Evolutionary conservation across 2,329 filamentous ascomycete species (phyloP).

Genomic region (Exophiala oligosperma): DNA sequence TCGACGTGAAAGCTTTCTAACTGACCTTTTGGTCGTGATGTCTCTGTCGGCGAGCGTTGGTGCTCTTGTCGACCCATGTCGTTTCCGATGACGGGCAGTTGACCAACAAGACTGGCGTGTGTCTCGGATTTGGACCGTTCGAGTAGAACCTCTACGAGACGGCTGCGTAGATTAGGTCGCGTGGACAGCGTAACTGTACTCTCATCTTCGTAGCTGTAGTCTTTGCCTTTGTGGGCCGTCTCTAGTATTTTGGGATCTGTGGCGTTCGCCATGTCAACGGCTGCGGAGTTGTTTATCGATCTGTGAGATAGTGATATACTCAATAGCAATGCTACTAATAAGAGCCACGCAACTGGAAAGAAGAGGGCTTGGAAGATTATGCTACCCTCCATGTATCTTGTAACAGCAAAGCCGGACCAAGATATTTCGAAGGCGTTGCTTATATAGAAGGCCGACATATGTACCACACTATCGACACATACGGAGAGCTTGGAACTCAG

Average conservation of each 20-base stretch:
- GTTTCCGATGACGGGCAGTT: neutral
- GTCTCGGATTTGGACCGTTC: neutral
- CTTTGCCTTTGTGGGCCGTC: neutral
- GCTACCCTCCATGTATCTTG: neutral
- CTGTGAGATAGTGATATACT: neutral
- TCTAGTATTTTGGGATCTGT: neutral
- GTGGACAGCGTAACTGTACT: neutral
- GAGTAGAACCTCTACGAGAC: neutral
- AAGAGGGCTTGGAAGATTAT: neutral
- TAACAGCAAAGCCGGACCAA: neutral
- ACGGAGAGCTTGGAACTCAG: no score
- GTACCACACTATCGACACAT: neutral
- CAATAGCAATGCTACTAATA: neutral
- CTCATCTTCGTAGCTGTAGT: neutral
- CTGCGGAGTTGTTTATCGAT: neutral
- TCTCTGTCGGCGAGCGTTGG: neutral
- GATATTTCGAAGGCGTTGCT: neutral
- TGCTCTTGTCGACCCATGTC: neutral
- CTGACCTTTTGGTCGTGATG: neutral
- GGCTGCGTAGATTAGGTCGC: neutral
- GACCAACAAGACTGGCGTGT: neutral
- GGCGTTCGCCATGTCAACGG: neutral
- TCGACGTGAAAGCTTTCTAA: no score
- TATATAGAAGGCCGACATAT: neutral
- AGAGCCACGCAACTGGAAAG: neutral